phyloP scores from a whole-genome alignment of 345 rosid species.

The Eucalyptus curtisii region DNA sequence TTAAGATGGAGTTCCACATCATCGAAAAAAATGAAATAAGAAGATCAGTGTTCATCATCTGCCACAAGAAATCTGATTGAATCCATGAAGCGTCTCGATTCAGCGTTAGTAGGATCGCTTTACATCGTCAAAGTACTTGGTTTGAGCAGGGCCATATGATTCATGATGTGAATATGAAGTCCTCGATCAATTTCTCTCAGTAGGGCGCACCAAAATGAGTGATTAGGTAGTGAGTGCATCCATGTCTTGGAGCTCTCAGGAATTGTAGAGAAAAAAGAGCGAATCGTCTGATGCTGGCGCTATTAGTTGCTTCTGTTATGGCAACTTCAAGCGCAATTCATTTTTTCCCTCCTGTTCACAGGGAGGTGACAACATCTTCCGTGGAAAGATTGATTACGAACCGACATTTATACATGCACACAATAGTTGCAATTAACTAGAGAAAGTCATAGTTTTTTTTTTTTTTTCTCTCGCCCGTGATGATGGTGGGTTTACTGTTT shows the following conservation, averaged over 20 bases:
- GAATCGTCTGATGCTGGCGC: neutral
- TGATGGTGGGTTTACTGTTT: neutral
- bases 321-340: neutral
- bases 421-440: neutral
- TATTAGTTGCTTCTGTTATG: neutral
- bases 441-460: neutral
- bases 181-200: neutral
- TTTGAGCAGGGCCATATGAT: neutral
- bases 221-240: neutral
- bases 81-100: neutral
- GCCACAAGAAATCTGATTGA: neutral
- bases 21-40: neutral
- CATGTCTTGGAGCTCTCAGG: neutral
- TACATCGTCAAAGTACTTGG: neutral
- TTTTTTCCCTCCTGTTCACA: neutral
- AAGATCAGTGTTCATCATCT: neutral
- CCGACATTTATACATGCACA: neutral
- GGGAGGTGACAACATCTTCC: neutral
- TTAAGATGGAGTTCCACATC: neutral
- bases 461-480: neutral
- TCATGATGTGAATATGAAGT: neutral
- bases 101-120: neutral
- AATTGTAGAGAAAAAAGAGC: neutral
- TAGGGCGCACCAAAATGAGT: neutral
- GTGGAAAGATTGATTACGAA: neutral